These are phyloP conservation scores for Leishmania gerbilli DNA, from an alignment of 208 protist genomes.

Conservation along the genomic window DNA sequence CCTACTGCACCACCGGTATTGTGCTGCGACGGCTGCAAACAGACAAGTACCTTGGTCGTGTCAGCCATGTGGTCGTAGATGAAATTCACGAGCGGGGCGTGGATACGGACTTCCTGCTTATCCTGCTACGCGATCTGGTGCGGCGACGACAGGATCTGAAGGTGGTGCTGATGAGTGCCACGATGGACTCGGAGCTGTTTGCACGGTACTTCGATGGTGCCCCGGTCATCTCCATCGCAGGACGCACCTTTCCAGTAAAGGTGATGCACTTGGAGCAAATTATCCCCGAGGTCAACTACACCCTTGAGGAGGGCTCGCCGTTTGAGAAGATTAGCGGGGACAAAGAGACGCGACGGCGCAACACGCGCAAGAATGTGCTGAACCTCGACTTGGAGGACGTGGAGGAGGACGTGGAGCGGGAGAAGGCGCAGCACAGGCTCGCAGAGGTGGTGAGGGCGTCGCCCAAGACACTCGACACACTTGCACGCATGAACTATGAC, in stretches of 20 bases:
- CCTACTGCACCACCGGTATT: conserved; percentile 96
- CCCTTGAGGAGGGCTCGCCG: conserved; percentile 79
- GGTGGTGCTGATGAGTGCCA: conserved; percentile 96
- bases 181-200: conserved; percentile 95
- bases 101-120: conserved; percentile 95
- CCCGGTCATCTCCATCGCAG: conserved; percentile 89
- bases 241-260: conserved; percentile 95
- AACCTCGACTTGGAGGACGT: conserved; percentile 66
- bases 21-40: conserved; percentile 89
- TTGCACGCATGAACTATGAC: conserved; percentile 87
- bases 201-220: conserved; percentile 91
- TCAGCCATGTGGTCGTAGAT: conserved; percentile 95
- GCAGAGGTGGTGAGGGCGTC: conserved; percentile 50
- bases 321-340: conserved; percentile 63
- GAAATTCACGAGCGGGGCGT: conserved; percentile 98
- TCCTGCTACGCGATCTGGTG: conserved; percentile 91
- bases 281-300: conserved; percentile 83
- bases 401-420: conserved; percentile 56
- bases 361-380: conserved; percentile 71
- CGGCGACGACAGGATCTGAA: conserved; percentile 72
- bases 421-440: conserved; percentile 45
- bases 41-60: conserved; percentile 83
- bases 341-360: conserved; percentile 53
- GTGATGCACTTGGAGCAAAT: conserved; percentile 95
- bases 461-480: conserved; percentile 57